These are phyloP conservation scores for Plasmodium berghei DNA, from an alignment of 169 alveolate species.

Conservation along the genomic window DNA sequence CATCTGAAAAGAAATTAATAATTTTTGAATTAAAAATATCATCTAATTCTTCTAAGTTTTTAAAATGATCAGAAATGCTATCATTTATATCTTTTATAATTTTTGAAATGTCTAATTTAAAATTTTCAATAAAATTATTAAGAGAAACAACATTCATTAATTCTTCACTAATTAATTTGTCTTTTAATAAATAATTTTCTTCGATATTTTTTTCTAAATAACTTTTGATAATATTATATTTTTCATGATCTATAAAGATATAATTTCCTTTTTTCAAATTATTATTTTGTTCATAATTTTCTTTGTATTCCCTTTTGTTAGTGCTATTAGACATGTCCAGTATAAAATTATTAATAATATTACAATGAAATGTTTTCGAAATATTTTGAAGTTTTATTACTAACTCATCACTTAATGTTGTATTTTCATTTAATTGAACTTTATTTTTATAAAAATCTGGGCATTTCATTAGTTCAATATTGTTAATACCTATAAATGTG, in stretches of 20 bases:
- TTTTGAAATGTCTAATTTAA: constrained; percentile 35
- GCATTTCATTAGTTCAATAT: constrained; percentile 35
- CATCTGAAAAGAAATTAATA: constrained; percentile 58
- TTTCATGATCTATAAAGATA: constrained; percentile 7
- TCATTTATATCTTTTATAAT: constrained; percentile 55
- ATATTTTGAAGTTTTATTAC: constrained; percentile 11
- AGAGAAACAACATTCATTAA: constrained; percentile 40
- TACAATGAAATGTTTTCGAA: constrained; percentile 13
- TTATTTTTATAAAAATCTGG: constrained; percentile 36
- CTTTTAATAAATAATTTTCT: constrained; percentile 41
- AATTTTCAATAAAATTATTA: constrained; percentile 46
- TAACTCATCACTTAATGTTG: constrained; percentile 20
- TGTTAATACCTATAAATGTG: not conserved
- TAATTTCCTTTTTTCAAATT: not conserved
- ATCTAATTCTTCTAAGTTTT: constrained; percentile 62
- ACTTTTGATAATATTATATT: constrained; percentile 31
- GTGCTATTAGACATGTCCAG: too few species aligned
- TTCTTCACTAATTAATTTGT: constrained; percentile 58
- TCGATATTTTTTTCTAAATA: constrained; percentile 53
- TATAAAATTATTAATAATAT: not conserved
- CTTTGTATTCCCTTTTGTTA: not conserved
- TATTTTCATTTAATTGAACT: constrained; percentile 15
- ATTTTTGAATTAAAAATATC: constrained; percentile 43
- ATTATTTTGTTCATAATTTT: not conserved
- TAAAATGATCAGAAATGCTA: constrained; percentile 25